A percentile compares a stretch with the other conserved stretches of the same genome.
phyloP scores from a whole-genome alignment of 257 asterid species.

The Euphrasia confusa region DNA sequence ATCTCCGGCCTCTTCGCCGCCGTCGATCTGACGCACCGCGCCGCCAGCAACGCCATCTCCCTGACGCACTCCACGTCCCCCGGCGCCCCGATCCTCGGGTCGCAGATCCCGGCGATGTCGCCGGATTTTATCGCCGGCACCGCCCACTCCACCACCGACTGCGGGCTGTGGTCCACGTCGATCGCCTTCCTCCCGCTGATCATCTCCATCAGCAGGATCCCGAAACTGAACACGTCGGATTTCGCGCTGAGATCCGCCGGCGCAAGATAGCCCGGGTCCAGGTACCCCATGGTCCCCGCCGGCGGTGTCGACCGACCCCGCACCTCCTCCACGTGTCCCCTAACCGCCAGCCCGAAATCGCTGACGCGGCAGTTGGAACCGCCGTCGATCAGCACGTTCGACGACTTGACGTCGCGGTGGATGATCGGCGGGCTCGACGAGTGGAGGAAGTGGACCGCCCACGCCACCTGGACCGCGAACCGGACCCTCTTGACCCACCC shows the following conservation, averaged over 20 bases:
- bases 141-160: conserved; percentile 87
- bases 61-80: conserved; percentile 42
- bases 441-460: conserved; percentile 63
- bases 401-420: conserved; percentile 80
- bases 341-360: conserved; percentile 77
- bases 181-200: conserved; percentile 81
- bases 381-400: conserved; percentile 64
- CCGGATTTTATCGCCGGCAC: conserved; percentile 58
- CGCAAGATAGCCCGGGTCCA: conserved; percentile 79
- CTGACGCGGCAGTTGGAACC: conserved; percentile 54
- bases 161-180: conserved; percentile 70
- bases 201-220: conserved; percentile 62
- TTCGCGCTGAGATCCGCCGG: conserved; percentile 85
- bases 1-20: conserved; percentile 68
- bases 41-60: conserved; percentile 52
- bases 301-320: conserved; percentile 68
- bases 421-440: conserved; percentile 65
- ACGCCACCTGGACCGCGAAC: conserved; percentile 61
- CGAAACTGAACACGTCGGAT: conserved; percentile 88
- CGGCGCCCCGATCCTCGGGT: conserved; percentile 52
- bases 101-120: conserved; percentile 40
- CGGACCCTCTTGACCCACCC: conserved; percentile 63
- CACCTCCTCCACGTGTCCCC: conserved; percentile 80
- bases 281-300: conserved; percentile 89
- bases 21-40: conserved; percentile 51